Evolutionary conservation across 2,329 filamentous ascomycete species (phyloP).

Genomic region (Aaosphaeria pasadenensis): DNA sequence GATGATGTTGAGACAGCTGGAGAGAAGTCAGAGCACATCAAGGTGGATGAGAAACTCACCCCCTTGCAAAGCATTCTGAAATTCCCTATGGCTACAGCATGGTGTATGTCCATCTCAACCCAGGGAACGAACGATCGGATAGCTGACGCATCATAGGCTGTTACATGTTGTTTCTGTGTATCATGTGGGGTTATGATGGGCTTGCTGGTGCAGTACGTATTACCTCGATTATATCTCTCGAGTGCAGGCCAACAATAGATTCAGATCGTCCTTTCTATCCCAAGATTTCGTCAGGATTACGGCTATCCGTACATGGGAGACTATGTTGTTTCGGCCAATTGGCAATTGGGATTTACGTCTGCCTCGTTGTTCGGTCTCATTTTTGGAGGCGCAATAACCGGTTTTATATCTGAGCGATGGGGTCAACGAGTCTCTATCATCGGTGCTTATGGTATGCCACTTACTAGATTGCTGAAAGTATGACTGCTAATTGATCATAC

Average conservation of each 20-base stretch:
- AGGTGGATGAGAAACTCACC: background rate
- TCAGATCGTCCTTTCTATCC: conserved; percentile 6
- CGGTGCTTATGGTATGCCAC: background rate
- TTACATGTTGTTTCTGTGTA: conserved; percentile 15
- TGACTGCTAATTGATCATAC: background rate
- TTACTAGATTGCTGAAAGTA: too few relatives aligned
- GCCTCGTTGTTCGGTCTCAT: conserved; percentile 3
- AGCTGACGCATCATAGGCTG: conserved; percentile 7
- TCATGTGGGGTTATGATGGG: conserved; percentile 14
- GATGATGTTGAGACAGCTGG: conserved; percentile 1
- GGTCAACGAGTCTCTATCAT: background rate
- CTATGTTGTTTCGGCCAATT: conserved; percentile 14
- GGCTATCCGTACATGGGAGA: conserved; percentile 10
- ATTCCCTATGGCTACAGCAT: conserved; percentile 8
- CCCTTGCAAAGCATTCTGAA: conserved; percentile 3
- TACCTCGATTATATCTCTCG: background rate
- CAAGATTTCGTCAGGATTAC: conserved; percentile 12
- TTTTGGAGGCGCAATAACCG: background rate
- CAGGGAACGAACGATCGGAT: conserved; percentile 10
- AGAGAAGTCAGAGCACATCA: background rate
- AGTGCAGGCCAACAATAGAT: background rate
- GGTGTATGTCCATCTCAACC: conserved; percentile 7
- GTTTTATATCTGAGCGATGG: background rate
- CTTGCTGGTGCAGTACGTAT: conserved; percentile 10
- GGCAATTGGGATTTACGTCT: conserved; percentile 14